These are phyloP conservation scores for Allantophomopsis cytisporea DNA, from an alignment of 2,329 filamentous ascomycete genomes.

Conservation along the genomic window DNA sequence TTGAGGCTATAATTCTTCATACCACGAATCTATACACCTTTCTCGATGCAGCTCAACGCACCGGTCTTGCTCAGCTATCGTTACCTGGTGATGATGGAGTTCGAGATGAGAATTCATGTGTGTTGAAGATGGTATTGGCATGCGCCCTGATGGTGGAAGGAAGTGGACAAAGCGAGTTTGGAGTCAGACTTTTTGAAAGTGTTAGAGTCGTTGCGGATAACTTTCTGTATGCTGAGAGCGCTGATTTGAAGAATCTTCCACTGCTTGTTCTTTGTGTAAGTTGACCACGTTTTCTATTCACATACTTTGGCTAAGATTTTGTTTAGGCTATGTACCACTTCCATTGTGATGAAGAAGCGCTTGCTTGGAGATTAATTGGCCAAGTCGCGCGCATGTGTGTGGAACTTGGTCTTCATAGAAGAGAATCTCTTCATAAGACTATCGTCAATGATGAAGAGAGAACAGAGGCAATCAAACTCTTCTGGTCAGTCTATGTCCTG, in stretches of 20 bases:
- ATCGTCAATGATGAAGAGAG: conserved; percentile 59
- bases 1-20: conserved; percentile 58
- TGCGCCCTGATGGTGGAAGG: conserved; percentile 66
- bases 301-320: too few relatives aligned
- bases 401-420: conserved; percentile 71
- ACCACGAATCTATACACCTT: conserved; percentile 57
- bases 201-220: conserved; percentile 60
- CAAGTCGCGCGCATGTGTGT: conserved; percentile 68
- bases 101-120: conserved; percentile 49
- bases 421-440: conserved; percentile 53
- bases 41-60: conserved; percentile 51
- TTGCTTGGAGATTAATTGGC: conserved; percentile 80
- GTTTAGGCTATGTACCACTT: conserved; percentile 60
- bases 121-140: conserved; percentile 76
- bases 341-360: conserved; percentile 70
- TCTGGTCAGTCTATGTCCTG: conserved; percentile 78
- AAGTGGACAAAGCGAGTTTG: conserved; percentile 64
- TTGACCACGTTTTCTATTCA: conserved; percentile 35
- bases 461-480: conserved; percentile 54
- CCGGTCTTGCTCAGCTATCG: conserved; percentile 39
- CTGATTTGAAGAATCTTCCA: conserved; percentile 43
- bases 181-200: conserved; percentile 59
- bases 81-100: conserved; percentile 22
- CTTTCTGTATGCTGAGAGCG: conserved; percentile 35
- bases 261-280: conserved; percentile 43